phyloP scores from a whole-genome alignment of 306 rosid species.

The Amphicarpaea edgeworthii region DNA sequence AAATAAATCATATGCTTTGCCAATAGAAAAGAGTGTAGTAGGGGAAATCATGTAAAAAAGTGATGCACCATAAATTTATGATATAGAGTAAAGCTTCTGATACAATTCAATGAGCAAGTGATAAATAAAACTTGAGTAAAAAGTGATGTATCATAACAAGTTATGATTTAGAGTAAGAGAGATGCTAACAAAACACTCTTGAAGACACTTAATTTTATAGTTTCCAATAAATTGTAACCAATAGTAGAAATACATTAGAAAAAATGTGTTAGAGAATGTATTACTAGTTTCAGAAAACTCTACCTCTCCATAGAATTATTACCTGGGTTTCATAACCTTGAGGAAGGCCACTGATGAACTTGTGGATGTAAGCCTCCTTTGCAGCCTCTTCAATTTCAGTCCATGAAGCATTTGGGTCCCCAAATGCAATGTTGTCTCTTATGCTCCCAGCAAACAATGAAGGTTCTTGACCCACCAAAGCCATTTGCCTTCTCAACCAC shows the following conservation, averaged over 20 bases:
- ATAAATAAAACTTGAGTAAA: not conserved
- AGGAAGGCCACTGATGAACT: conserved; percentile 87
- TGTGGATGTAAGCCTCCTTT: conserved; percentile 80
- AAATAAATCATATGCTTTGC: conserved; percentile 4
- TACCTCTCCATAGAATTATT: conserved; percentile 9
- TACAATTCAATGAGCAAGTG: not conserved
- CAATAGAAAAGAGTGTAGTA: not conserved
- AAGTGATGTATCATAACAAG: not conserved
- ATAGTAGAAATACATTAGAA: not conserved
- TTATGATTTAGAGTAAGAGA: not conserved
- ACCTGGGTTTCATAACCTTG: conserved; percentile 95
- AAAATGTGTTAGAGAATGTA: not conserved
- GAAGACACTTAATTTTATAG: not conserved
- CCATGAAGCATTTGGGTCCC: conserved; percentile 74
- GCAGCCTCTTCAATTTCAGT: conserved; percentile 89
- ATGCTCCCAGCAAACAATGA: conserved; percentile 82
- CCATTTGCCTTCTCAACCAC: conserved; percentile 86
- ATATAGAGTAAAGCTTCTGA: not conserved
- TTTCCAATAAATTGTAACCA: not conserved
- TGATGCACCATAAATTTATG: conserved; percentile 1
- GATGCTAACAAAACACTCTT: not conserved
- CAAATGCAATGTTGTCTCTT: conserved; percentile 87
- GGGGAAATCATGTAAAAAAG: not conserved
- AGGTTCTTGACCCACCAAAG: conserved; percentile 94
- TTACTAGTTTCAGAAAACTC: not conserved